A percentile compares a stretch with the other conserved stretches of the same genome.
Conservation (phyloP, 2,329 filamentous ascomycete genomes). For the Nothophoma quercina region DNA sequence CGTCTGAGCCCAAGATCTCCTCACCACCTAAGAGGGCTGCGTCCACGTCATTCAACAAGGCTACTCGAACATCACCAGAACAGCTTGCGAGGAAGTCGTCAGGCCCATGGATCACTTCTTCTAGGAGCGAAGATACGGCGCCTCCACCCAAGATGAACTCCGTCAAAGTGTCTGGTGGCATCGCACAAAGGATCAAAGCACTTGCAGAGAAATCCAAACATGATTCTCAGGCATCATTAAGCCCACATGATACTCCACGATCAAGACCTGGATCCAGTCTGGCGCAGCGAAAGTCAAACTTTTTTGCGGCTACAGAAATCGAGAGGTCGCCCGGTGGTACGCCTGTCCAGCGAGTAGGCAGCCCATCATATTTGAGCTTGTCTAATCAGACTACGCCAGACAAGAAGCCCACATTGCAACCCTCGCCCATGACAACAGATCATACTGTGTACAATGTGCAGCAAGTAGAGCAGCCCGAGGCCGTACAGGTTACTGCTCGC, state of each 20-base stretch:
- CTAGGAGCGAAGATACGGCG: constrained; percentile 11
- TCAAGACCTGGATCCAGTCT: constrained; percentile 36
- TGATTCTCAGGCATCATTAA: constrained; percentile 47
- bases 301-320: constrained; percentile 45
- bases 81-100: constrained; percentile 38
- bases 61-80: constrained; percentile 39
- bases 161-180: constrained; percentile 84
- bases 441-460: constrained; percentile 52
- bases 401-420: constrained; percentile 25
- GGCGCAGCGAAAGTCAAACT: constrained; percentile 50
- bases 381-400: constrained; percentile 41
- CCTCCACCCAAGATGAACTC: constrained; percentile 65
- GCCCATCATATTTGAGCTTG: constrained; percentile 36
- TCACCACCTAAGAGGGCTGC: constrained; percentile 40
- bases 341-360: constrained; percentile 39
- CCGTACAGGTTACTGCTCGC: constrained; percentile 85
- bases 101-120: constrained; percentile 35
- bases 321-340: constrained; percentile 36
- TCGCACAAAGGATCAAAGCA: constrained; percentile 93
- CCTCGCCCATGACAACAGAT: constrained; percentile 24
- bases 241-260: constrained; percentile 22
- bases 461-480: constrained; percentile 65
- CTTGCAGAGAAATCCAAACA: constrained; percentile 77
- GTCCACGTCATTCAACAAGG: constrained; percentile 47
- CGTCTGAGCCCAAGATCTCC: constrained; percentile 26